Conservation (phyloP, 2,329 filamentous ascomycete species). For the Graphilbum sp. region DNA sequence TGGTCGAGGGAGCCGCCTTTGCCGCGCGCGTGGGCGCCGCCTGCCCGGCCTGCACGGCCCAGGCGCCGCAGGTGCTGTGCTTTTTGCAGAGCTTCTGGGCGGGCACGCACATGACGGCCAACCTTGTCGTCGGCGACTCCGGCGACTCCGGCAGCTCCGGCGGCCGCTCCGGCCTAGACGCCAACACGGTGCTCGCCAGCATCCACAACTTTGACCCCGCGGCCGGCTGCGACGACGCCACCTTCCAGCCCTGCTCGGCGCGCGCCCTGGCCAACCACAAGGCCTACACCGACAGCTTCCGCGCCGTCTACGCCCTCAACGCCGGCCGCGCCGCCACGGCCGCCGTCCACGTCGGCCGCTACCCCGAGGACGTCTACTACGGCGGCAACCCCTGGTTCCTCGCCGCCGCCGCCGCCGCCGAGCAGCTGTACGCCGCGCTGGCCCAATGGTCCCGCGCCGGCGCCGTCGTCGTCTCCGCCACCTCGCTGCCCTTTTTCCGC, state of each 20-base stretch:
- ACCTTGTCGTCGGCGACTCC: slow-evolving; percentile 31
- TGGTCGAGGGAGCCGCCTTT: slow-evolving; percentile 49
- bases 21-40: slow-evolving; percentile 45
- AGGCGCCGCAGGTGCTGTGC: slow-evolving; percentile 57
- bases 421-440: slow-evolving; percentile 63
- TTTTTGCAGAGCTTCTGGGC: slow-evolving; percentile 62
- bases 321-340: slow-evolving; percentile 39
- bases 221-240: slow-evolving; percentile 48
- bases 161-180: slow-evolving; percentile 49
- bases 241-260: slow-evolving; percentile 65
- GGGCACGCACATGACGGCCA: slow-evolving; percentile 48
- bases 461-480: slow-evolving; percentile 45
- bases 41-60: slow-evolving; percentile 39
- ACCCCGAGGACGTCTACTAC: slow-evolving; percentile 59
- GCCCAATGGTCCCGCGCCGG: slow-evolving; percentile 51
- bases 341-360: slow-evolving; percentile 49
- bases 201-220: slow-evolving; percentile 55
- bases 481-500: slow-evolving; percentile 56
- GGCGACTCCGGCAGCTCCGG: too few species aligned
- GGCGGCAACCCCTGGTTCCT: slow-evolving; percentile 65
- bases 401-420: slow-evolving; percentile 58
- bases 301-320: slow-evolving; percentile 53
- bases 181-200: slow-evolving; percentile 49
- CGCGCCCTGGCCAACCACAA: slow-evolving; percentile 61
- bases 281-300: slow-evolving; percentile 58